Percentiles rank a stretch among this genome's conserved stretches.
Evolutionary conservation across 106 monocot genomes (phyloP).

Genomic region (Gastrodia elata): DNA sequence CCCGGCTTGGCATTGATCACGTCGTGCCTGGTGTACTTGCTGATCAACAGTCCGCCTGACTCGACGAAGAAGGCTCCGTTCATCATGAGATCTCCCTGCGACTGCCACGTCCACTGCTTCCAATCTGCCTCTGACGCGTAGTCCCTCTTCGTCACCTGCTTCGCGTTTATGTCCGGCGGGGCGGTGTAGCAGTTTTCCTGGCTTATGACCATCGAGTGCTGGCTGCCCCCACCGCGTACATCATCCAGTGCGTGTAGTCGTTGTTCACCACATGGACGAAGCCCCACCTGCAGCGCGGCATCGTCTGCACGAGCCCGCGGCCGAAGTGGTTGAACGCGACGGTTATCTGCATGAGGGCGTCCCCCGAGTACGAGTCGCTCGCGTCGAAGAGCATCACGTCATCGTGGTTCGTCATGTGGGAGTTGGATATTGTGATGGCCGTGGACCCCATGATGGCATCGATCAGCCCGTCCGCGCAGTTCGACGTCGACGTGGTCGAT

Average conservation of each 20-base stretch:
- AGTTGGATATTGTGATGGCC: constrained; percentile 4
- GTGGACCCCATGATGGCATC: too few species aligned
- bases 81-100: background rate
- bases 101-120: constrained; percentile 24
- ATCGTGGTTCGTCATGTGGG: background rate
- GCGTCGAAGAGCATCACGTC: constrained; percentile 5
- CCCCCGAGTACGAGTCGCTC: background rate
- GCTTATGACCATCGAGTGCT: background rate
- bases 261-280: constrained; percentile 16
- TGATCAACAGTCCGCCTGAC: too few species aligned
- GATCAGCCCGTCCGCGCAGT: constrained; percentile 1
- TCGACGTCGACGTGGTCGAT: constrained; percentile 1
- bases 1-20: too few species aligned
- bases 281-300: background rate
- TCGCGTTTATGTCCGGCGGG: background rate
- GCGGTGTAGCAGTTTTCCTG: background rate
- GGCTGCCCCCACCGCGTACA: constrained; percentile 6
- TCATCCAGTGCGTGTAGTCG: constrained; percentile 12
- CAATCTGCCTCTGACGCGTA: constrained; percentile 13
- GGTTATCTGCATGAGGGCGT: background rate
- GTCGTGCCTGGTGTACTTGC: too few species aligned
- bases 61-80: too few species aligned
- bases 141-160: constrained; percentile 6
- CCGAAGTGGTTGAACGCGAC: constrained; percentile 6
- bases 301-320: constrained; percentile 1